Conservation (phyloP, 306 rosid species). For the Ziziphus jujuba region DNA sequence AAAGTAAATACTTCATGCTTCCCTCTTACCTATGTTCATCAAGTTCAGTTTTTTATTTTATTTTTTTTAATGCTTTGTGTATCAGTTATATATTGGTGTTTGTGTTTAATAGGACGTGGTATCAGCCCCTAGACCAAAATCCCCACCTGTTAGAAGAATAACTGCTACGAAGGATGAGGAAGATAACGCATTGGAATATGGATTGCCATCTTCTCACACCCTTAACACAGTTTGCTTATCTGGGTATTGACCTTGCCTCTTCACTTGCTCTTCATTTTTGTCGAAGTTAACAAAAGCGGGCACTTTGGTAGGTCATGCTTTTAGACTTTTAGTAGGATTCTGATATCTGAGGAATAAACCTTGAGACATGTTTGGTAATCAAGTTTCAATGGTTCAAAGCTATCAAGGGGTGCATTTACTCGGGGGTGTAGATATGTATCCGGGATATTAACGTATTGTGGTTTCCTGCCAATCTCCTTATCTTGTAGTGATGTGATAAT, state of each 20-base stretch:
- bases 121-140: slow-evolving; percentile 94
- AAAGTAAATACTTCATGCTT: slow-evolving; percentile 46
- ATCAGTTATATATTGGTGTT: neutral
- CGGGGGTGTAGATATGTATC: too few relatives aligned
- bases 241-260: slow-evolving; percentile 58
- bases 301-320: slow-evolving; percentile 3
- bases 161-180: slow-evolving; percentile 90
- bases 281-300: slow-evolving; percentile 1
- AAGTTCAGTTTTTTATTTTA: slow-evolving; percentile 2
- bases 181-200: slow-evolving; percentile 93
- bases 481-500: too few relatives aligned
- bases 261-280: neutral
- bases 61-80: neutral
- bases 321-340: neutral
- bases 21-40: slow-evolving; percentile 11
- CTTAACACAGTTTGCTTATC: slow-evolving; percentile 93
- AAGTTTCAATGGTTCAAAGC: too few relatives aligned
- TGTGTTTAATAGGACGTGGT: slow-evolving; percentile 64
- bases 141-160: slow-evolving; percentile 85
- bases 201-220: slow-evolving; percentile 96
- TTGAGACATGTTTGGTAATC: too few relatives aligned
- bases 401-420: too few relatives aligned
- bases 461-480: too few relatives aligned
- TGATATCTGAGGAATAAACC: too few relatives aligned
- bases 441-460: too few relatives aligned